phyloP scores from a whole-genome alignment of 345 rosid species.

The Linum usitatissimum region DNA sequence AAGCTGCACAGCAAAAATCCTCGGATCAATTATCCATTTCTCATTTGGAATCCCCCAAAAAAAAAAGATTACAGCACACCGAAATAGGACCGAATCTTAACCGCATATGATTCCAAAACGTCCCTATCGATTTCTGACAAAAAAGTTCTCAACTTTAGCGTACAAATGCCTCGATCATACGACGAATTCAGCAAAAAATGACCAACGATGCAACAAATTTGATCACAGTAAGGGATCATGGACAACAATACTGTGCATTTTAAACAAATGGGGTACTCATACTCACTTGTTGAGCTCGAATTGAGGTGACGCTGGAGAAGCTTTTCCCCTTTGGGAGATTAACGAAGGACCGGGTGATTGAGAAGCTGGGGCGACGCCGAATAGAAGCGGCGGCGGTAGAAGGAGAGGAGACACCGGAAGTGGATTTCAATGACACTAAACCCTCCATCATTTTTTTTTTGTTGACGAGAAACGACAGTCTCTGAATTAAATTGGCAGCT shows the following conservation, averaged over 20 bases:
- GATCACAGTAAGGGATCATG: not conserved
- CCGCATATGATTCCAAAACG: no score
- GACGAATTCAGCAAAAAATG: not conserved
- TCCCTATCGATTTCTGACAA: no score
- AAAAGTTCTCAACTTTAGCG: no score
- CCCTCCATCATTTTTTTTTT: slow-evolving; percentile 15
- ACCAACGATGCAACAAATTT: not conserved
- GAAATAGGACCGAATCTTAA: no score
- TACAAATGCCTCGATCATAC: no score
- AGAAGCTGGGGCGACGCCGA: slow-evolving; percentile 1
- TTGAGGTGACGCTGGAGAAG: not conserved
- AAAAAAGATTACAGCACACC: no score
- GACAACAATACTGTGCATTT: no score
- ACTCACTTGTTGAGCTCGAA: slow-evolving; percentile 19
- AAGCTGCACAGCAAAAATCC: slow-evolving; percentile 20
- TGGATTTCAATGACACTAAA: slow-evolving; percentile 9
- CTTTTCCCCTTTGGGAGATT: not conserved
- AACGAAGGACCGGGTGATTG: slow-evolving; percentile 2
- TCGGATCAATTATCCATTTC: no score
- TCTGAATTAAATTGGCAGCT: no score
- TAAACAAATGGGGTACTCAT: not conserved
- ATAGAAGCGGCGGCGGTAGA: not conserved
- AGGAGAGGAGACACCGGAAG: not conserved
- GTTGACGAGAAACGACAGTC: no score
- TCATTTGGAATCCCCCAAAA: no score